Evolutionary conservation across 2,329 filamentous ascomycete species (phyloP), one percentile per base, ranked within the genome.

Genomic region (Trichoderma atrobrunneum): DNA sequence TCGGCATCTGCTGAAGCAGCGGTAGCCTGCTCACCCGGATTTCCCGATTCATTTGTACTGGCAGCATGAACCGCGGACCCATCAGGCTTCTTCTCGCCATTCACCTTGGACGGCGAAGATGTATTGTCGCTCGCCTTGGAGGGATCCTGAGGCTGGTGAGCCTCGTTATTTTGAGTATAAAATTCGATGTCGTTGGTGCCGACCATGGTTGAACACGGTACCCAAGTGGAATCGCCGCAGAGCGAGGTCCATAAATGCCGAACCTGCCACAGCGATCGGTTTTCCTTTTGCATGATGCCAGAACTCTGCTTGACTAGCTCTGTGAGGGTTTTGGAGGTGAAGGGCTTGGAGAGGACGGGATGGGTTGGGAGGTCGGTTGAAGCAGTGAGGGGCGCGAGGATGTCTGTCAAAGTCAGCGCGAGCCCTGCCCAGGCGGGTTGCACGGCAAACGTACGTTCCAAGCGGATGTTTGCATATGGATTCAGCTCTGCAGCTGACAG

Each of bases 311-410:
- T 85, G 21, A 91, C 89, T 70, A 97, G 87, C 74, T 93, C 88
- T 64, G 89, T 90, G 21, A 96, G 86, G 12, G 91, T 92, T 75
- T 89, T 90, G 64, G 92, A 93, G 16, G 87, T 91, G 79, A 94
- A 96, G 0, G 93, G 90, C 75, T 90, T 86, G 73, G 92, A 93
- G 54, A 95, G 84, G 28, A 91, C 91, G 66, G 92, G 91, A 79
- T 96, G 93, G 71, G 87, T 87, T 16, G 92, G 88, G 18, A 97
- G 85, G 73, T 95, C 92, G 80, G 91, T 91, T 64, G 92, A 89
- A 39, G 92, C 86, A 21, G 91, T 93, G 70, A 96, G 84, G 14
- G 93, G 93, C 24, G 91, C 91, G 70, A 96, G 88, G 18, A 95
- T 85, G 71, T 90, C 92, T 94, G 77, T 14, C 65, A 43, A 62